phyloP scores from a whole-genome alignment of 768 basidiomycete species.

The Hericium rajendrae region DNA sequence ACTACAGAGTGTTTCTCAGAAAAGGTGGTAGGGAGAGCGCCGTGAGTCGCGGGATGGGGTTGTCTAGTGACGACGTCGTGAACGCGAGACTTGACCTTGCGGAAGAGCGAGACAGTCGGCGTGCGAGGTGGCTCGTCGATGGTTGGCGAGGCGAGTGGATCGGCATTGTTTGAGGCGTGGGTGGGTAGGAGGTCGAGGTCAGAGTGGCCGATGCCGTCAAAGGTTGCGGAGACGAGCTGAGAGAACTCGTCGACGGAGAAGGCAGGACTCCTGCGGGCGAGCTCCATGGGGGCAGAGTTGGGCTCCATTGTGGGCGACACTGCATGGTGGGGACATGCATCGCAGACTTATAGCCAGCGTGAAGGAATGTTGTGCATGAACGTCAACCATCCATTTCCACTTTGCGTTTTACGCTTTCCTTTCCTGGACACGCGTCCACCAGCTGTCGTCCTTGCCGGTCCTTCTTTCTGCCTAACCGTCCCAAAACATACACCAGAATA shows the following conservation, averaged over 20 bases:
- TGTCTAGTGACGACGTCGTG: neutral
- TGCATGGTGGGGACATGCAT: neutral
- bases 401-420: neutral
- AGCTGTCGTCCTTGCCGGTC: no score
- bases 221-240: slow-evolving; percentile 9
- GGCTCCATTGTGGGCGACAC: no score
- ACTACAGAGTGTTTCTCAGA: neutral
- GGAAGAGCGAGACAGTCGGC: neutral
- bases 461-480: no score
- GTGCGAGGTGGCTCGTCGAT: neutral
- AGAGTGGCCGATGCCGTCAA: slow-evolving; percentile 9
- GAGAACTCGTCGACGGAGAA: slow-evolving; percentile 9
- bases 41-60: neutral
- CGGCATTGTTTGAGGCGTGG: neutral
- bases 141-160: neutral
- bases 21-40: no score
- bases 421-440: neutral
- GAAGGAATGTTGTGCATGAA: neutral
- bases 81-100: slow-evolving; percentile 3
- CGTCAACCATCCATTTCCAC: neutral
- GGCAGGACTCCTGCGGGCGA: neutral
- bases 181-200: neutral
- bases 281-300: neutral
- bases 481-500: no score
- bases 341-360: neutral